Evolutionary conservation across 148 eudicot genomes (phyloP), one percentile per base, ranked within the genome.

Genomic region (Rhododendron simsii): DNA sequence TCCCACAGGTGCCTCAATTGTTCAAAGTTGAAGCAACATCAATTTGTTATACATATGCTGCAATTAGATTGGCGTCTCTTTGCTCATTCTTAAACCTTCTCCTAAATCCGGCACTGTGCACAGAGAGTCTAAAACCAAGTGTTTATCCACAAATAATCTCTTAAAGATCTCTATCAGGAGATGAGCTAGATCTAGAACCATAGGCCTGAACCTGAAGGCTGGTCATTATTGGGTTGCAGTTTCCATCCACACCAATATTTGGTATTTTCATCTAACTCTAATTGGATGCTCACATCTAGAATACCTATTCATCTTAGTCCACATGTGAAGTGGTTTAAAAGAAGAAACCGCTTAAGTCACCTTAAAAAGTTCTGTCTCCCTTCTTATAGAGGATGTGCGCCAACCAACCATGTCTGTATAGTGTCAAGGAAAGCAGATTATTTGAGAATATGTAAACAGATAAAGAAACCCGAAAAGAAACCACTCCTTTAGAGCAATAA

Each of bases 321-420:
- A 33, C 76, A 71, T 30, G 8, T 23, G n/a, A 80, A 73, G 44
- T 48, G 57, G 84, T 11, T 61, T 63, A 65, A 12, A 15, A 65
- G 3, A 61, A 53, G 21, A 73, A 65, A 82, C 82, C 33, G 75
- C 76, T 41, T 75, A 67, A 78, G 65, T 84, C 84, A 97, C 99
- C 98, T 93, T 94, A 61, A 89, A 91, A 83, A 95, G 98, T 90
- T 97, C 98, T 55, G 91, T 91, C 85, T 95, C 98, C 87, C 98
- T 91, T 93, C 99, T 95, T 83, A 97, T 88, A 4, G 99, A 97
- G 65, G 99, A 97, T 81, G 99, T 95, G 73, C 98, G 96, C 95
- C 98, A 95, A 85, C 99, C 99, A 91, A 97, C 99, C 98, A 97
- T 93, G 91, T 97, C 99, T 97, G 79, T 45, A 78, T 61, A 84